Percentiles rank a stretch among this genome's conserved stretches.
These are phyloP conservation scores for Biscutella laevigata DNA, from an alignment of 441 rosid species.

Conservation along the genomic window DNA sequence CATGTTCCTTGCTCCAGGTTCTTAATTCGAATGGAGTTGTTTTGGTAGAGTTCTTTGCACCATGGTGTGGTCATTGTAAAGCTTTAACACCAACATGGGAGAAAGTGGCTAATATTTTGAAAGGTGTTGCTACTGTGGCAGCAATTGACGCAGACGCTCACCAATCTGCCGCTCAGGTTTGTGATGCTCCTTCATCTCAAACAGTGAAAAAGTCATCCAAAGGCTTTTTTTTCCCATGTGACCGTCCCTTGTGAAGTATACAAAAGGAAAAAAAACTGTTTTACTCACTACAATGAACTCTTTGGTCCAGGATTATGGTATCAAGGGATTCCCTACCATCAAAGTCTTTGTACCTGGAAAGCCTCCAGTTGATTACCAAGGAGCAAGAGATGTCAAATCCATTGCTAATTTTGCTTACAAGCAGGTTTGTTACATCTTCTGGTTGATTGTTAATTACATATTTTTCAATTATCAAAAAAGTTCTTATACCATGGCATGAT, in stretches of 20 bases:
- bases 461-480: neutral
- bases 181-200: neutral
- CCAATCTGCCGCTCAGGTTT: constrained; percentile 89
- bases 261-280: neutral
- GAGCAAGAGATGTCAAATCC: constrained; percentile 90
- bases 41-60: constrained; percentile 92
- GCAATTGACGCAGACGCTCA: constrained; percentile 97
- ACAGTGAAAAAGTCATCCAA: neutral
- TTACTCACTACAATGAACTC: neutral
- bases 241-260: neutral
- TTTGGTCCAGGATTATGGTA: constrained; percentile 74
- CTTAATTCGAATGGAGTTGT: constrained; percentile 76
- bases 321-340: constrained; percentile 85
- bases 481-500: neutral
- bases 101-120: constrained; percentile 72
- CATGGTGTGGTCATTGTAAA: constrained; percentile 98
- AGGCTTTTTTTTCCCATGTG: constrained; percentile 2
- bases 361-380: constrained; percentile 89
- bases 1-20: constrained; percentile 39
- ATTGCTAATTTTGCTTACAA: constrained; percentile 76
- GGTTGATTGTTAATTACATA: neutral
- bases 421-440: constrained; percentile 48
- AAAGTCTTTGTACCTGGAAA: constrained; percentile 89
- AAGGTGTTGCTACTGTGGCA: constrained; percentile 93
- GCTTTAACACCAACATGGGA: constrained; percentile 92